Evolutionary conservation across 2,329 filamentous ascomycete species (phyloP).

Genomic region (Pseudopyrenochaeta lycopersici): DNA sequence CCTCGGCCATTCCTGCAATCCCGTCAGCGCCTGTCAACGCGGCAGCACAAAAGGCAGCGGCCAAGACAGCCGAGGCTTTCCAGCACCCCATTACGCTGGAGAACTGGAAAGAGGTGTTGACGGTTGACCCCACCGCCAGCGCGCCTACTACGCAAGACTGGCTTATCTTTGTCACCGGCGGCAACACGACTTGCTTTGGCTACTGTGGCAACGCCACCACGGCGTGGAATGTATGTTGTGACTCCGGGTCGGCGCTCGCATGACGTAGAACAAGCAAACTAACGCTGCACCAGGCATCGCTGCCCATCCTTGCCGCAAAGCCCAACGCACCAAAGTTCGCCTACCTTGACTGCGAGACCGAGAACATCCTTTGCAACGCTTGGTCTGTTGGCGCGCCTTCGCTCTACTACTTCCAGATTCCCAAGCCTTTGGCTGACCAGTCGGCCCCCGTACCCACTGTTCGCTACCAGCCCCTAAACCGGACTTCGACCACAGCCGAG

Average conservation of each 20-base stretch:
- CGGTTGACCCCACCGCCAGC: slow-evolving; percentile 64
- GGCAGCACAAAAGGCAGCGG: slow-evolving; percentile 60
- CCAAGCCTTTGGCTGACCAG: slow-evolving; percentile 68
- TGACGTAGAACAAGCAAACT: slow-evolving; percentile 1
- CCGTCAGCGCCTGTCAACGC: slow-evolving; percentile 53
- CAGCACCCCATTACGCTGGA: slow-evolving; percentile 70
- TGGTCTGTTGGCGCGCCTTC: slow-evolving; percentile 73
- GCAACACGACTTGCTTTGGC: slow-evolving; percentile 82
- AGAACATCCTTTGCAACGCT: slow-evolving; percentile 77
- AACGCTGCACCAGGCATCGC: slow-evolving; percentile 61
- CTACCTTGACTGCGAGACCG: slow-evolving; percentile 76
- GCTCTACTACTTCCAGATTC: slow-evolving; percentile 71
- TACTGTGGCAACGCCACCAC: slow-evolving; percentile 70
- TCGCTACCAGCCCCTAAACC: slow-evolving; percentile 72
- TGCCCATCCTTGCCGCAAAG: slow-evolving; percentile 68
- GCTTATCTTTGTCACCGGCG: slow-evolving; percentile 77
- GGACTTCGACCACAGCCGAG: slow-evolving; percentile 71
- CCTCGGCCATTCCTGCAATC: slow-evolving; percentile 58
- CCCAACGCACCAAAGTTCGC: slow-evolving; percentile 73
- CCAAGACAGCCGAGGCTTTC: slow-evolving; percentile 61
- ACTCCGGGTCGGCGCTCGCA: neutral
- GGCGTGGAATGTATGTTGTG: slow-evolving; percentile 61
- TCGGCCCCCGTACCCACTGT: slow-evolving; percentile 70
- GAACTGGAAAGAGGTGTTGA: slow-evolving; percentile 76
- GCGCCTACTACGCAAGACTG: slow-evolving; percentile 73